Evolutionary conservation across 2,329 filamentous ascomycete genomes (phyloP), one percentile per base, ranked within the genome.

Genomic region (Fusarium phyllophilum): DNA sequence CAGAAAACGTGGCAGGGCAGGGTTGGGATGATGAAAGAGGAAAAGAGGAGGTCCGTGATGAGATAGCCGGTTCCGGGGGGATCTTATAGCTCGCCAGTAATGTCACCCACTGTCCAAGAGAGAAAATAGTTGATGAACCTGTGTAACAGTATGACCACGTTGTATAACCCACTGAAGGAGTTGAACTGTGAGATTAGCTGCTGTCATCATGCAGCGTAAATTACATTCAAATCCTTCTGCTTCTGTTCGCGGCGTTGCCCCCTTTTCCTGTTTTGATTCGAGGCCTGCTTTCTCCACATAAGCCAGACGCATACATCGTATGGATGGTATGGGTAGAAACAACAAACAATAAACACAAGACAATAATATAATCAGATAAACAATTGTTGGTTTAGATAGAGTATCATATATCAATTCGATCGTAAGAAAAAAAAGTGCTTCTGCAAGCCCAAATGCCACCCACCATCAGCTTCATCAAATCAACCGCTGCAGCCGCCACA

Each of bases 1-100:
- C 59, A 48, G 54, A 76, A 75, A 79, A 79, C 77, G 75, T 79
- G 78, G 77, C 75, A 59, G 68, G 49, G 68, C 60, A 57, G 77
- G 77, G 75, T 72, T 72, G 66, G 55, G 54, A 56, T 31, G 55
- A 64, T 69, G 51, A 51, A 72, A 65, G 29, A 34, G 70, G 65
- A 59, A 63, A 60, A 58, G 70, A 74, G 54, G 66, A 66, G 71
- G 70, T 36, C 73, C 67, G 70, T 69, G 67, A 66, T 51, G 67
- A 75, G 73, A 68, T 74, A 57, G 48, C 71, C 64, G 54, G 72
- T 63, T 63, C 56, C 55, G 64, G 72, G 71, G 67, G 60, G 33
- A 51, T 70, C 46, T 69, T 26, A 26, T 38, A 18, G 41, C 55
- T 34, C 31, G 55, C 17, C 52, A 56, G 54, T 20, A 46, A 46